Evolutionary conservation across 2,329 filamentous ascomycete species (phyloP).

Genomic region (Escovopsis sp.): DNA sequence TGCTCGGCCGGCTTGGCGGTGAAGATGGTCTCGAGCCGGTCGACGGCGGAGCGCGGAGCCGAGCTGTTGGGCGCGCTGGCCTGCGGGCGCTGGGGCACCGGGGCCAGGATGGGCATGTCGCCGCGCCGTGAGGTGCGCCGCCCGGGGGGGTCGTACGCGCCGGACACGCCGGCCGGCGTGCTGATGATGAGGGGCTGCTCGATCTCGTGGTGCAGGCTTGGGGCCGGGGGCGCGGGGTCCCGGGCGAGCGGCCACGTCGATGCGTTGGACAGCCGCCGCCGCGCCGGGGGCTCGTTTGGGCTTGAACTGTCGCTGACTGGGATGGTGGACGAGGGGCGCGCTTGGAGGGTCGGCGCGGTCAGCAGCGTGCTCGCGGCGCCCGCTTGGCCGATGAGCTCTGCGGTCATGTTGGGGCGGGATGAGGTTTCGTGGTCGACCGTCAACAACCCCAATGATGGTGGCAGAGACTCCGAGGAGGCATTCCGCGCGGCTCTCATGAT

Average conservation of each 20-base stretch:
- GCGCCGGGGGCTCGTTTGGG: slow-evolving; percentile 10
- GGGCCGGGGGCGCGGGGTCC: slow-evolving; percentile 8
- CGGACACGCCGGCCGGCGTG: slow-evolving; percentile 39
- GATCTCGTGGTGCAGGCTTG: slow-evolving; percentile 10
- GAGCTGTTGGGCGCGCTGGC: slow-evolving; percentile 16
- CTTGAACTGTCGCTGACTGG: slow-evolving; percentile 6
- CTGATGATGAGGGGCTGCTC: slow-evolving; percentile 47
- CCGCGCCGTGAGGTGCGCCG: slow-evolving; percentile 18
- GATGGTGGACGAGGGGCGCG: slow-evolving; percentile 1
- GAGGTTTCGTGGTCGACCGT: not conserved
- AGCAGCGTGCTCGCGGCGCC: not conserved
- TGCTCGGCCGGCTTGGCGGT: slow-evolving; percentile 13
- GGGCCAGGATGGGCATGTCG: slow-evolving; percentile 36
- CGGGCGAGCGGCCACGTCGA: slow-evolving; percentile 33
- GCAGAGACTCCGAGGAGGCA: slow-evolving; percentile 6
- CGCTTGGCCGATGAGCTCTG: not conserved
- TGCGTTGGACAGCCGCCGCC: slow-evolving; percentile 17
- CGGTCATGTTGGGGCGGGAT: slow-evolving; percentile 3
- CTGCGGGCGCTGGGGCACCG: slow-evolving; percentile 36
- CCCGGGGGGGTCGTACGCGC: slow-evolving; percentile 33
- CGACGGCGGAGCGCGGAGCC: slow-evolving; percentile 29
- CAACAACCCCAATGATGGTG: not conserved
- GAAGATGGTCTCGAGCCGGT: slow-evolving; percentile 41
- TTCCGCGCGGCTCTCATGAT: slow-evolving; percentile 5
- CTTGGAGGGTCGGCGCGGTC: not conserved